Percentiles rank a stretch among this genome's conserved stretches.
These are phyloP conservation scores for Scheffersomyces amazonensis DNA, from an alignment of 805 yeast genomes.

Conservation along the genomic window DNA sequence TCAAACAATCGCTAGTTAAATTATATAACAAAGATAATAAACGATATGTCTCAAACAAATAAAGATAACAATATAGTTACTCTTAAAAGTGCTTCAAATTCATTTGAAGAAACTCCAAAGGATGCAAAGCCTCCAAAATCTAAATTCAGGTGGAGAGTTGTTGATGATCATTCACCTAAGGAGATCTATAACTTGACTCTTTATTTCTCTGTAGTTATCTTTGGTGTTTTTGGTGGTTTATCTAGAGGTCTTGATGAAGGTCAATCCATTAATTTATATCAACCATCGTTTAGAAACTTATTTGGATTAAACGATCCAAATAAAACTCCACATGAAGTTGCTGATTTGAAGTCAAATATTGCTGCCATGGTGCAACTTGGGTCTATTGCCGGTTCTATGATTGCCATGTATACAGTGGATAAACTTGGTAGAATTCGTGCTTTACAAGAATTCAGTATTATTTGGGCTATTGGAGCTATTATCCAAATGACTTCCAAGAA, in stretches of 20 bases:
- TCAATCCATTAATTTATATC: constrained; percentile 43
- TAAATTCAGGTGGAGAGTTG: constrained; percentile 2
- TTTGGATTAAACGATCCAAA: constrained; percentile 44
- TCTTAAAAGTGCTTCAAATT: too few species aligned
- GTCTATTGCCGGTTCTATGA: constrained; percentile 50
- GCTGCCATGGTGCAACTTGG: constrained; percentile 59
- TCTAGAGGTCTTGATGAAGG: constrained; percentile 63
- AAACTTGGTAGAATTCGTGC: constrained; percentile 50
- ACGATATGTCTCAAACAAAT: too few species aligned
- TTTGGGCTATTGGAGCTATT: constrained; percentile 45
- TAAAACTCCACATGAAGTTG: constrained; percentile 33
- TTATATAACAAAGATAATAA: too few species aligned
- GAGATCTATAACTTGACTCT: constrained; percentile 48
- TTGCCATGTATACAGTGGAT: constrained; percentile 49
- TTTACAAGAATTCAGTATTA: constrained; percentile 38
- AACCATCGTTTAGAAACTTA: constrained; percentile 35
- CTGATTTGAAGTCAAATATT: constrained; percentile 50
- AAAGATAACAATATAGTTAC: too few species aligned
- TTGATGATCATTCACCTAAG: constrained; percentile 33
- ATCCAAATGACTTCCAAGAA: constrained; percentile 46
- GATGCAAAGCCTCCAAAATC: not conserved
- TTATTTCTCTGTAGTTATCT: constrained; percentile 43
- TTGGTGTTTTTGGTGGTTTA: constrained; percentile 50
- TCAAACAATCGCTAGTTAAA: too few species aligned
- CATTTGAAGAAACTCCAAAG: too few species aligned